A percentile compares a stretch with the other conserved stretches of the same genome.
phyloP scores from a whole-genome alignment of 306 rosid genomes.

The Vigna hirtella region DNA sequence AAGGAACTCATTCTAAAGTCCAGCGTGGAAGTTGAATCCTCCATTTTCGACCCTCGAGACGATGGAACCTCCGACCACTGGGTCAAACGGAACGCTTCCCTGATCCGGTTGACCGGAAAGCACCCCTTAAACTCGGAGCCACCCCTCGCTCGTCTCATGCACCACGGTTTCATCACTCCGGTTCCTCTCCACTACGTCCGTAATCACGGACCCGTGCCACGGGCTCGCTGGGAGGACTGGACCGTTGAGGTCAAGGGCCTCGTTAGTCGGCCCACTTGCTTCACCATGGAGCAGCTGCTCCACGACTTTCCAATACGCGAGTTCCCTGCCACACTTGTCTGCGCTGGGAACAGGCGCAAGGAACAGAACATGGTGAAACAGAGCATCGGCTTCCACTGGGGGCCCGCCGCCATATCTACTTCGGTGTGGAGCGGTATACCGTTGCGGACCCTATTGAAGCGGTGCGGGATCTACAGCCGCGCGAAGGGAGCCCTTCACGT shows the following conservation, averaged over 20 bases:
- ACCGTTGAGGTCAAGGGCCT: conserved; percentile 73
- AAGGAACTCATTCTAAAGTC: conserved; percentile 49
- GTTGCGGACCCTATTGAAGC: conserved; percentile 55
- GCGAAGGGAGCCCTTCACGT: conserved; percentile 64
- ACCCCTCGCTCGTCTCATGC: conserved; percentile 71
- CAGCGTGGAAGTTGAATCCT: conserved; percentile 57
- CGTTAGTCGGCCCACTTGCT: conserved; percentile 55
- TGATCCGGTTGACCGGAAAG: conserved; percentile 83
- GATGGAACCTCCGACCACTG: conserved; percentile 76
- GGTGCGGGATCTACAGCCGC: conserved; percentile 61
- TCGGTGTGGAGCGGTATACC: conserved; percentile 82
- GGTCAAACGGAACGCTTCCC: conserved; percentile 67
- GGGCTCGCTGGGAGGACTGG: conserved; percentile 69
- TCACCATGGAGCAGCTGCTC: conserved; percentile 71
- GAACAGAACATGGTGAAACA: conserved; percentile 85
- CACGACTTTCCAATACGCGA: conserved; percentile 60
- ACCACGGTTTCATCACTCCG: conserved; percentile 86
- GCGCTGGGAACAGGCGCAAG: conserved; percentile 82
- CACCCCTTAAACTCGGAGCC: conserved; percentile 85
- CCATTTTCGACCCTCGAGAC: conserved; percentile 64
- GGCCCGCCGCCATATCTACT: conserved; percentile 70
- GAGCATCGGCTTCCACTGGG: conserved; percentile 88
- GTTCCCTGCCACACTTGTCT: conserved; percentile 65
- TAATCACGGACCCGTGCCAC: conserved; percentile 76
- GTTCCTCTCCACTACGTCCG: conserved; percentile 85